phyloP scores from a whole-genome alignment of 805 yeast genomes.

The Citeromyces matritensis region DNA sequence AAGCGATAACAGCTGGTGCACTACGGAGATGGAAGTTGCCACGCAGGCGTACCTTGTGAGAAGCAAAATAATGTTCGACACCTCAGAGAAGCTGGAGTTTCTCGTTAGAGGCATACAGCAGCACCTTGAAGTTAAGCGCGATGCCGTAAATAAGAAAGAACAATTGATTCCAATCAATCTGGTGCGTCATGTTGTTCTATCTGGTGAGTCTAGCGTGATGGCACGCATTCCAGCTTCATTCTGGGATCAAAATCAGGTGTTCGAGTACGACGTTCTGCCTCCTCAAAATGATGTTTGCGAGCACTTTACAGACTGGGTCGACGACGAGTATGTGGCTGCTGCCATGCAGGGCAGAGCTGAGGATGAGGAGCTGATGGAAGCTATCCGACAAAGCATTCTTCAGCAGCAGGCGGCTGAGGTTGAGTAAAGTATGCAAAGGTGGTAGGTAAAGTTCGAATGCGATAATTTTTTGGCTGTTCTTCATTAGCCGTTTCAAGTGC shows the following conservation, averaged over 20 bases:
- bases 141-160: slow-evolving; percentile 7
- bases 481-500: too few relatives aligned
- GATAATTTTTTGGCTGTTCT: too few relatives aligned
- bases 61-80: slow-evolving; percentile 39
- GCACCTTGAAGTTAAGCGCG: slow-evolving; percentile 3
- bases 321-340: not conserved
- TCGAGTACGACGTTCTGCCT: slow-evolving; percentile 62
- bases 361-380: not conserved
- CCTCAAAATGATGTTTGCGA: slow-evolving; percentile 27
- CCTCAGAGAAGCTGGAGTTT: slow-evolving; percentile 26
- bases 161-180: slow-evolving; percentile 41
- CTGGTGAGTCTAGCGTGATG: slow-evolving; percentile 60
- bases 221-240: slow-evolving; percentile 47
- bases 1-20: slow-evolving; percentile 20
- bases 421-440: too few relatives aligned
- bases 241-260: slow-evolving; percentile 47
- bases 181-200: slow-evolving; percentile 50
- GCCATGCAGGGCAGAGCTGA: not conserved
- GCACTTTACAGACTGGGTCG: not conserved
- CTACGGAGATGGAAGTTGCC: slow-evolving; percentile 10
- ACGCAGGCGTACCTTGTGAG: slow-evolving; percentile 35
- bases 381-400: too few relatives aligned
- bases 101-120: slow-evolving; percentile 7
- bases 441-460: too few relatives aligned
- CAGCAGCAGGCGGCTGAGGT: too few relatives aligned